Base-by-base conservation (phyloP, 768 basidiomycete species). In the Boletus pseudo-olivaceus region DNA sequence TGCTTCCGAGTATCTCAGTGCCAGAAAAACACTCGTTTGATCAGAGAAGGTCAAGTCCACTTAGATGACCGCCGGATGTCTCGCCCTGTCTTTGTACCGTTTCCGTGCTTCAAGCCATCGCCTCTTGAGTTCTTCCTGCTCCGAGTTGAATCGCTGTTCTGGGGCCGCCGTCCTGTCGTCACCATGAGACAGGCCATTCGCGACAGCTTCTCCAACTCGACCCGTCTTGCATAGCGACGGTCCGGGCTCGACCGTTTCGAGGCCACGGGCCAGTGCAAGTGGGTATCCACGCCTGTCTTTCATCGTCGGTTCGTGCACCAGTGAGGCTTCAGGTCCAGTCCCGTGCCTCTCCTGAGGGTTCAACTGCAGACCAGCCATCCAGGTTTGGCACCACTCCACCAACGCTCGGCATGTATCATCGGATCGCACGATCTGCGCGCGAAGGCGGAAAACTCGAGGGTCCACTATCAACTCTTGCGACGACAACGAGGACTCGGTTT, bases 361-460 rank as follows among this genome's bases (percentile, higher is more conserved):
- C n/a, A 27, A 1, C 12, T 26, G 34, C 11, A 32, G 29, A 30
- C 48, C 47, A 14, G 11, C 26, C 29, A 19, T 43, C 40, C 47
- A 49, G 17, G 30, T 9, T 30, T 47, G 47, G 20, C 59, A 64
- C 56, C 62, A 61, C 10, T 49, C 33, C 41, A 56, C 52, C 40
- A 64, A 35, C 27, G 29, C 30, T 27, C 44, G 51, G n/a, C 49
- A 10, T 3, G 20, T 26, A 14, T 37, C 49, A 17, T 64, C 49
- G 15, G 30, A 51, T 45, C 27, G 59, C 7, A 7, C 19, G 23
- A 64, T 37, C 32, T 47, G 54, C 15, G 41, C 34, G 15, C 59
- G 49, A 27, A 64, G 39, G 9, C n/a, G 34, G 34, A 23, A 19
- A 3, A 54, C 19, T 10, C 56, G 37, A n/a, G 62, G 62, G 35